Base-by-base conservation (phyloP, 345 rosid species). In the Gossypium rotundifolium region DNA sequence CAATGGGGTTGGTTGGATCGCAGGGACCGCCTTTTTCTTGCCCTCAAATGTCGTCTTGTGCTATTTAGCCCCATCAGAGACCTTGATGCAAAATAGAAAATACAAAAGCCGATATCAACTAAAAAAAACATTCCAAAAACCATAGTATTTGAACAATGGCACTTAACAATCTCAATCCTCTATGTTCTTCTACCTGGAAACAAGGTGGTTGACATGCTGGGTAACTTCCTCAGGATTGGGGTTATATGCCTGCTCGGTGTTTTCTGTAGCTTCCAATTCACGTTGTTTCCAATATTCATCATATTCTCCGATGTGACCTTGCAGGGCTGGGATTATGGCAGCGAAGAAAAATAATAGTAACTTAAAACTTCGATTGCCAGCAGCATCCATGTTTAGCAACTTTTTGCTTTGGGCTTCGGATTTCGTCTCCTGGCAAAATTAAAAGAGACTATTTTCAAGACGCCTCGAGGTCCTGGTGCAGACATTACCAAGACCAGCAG, bases 1-100 rank as follows among this genome's bases (percentile, higher is more conserved):
- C 97, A 6, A 94, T 92, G 0, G 97, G 97, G 81, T 92, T 94
- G 25, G 91, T 81, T 53, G 93, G 93, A 48, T 48, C 7, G 79
- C 98, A 94, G 13, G 86, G 83, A 4, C 90, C 91, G 1, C 3
- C 22, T 18, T 3, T 42, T 75, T 54, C n/a, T 64, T 68, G 74
- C 71, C 68, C 17, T 33, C 74, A 87, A 13, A 10, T 18, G 42
- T 71, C 98, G 85, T 67, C 97, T 89, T 0, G 92, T 83, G 78
- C 78, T 81, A 77, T 90, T 87, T 2, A 0, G 60, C 13, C 44
- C 74, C 55, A 16, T 75, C 60, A 69, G 29, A 5, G 42, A 17
- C 73, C 73, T 69, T 52, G 9, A 69, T 52, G 45, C 17, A 29
- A 25, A 63, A 45, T 45, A 45, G 10, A 8, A 63, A 17, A 33